Percentiles rank a stretch among this genome's conserved stretches.
Evolutionary conservation across 495 filamentous ascomycete species (phyloP).

Genomic region (Penicillium bovifimosum): DNA sequence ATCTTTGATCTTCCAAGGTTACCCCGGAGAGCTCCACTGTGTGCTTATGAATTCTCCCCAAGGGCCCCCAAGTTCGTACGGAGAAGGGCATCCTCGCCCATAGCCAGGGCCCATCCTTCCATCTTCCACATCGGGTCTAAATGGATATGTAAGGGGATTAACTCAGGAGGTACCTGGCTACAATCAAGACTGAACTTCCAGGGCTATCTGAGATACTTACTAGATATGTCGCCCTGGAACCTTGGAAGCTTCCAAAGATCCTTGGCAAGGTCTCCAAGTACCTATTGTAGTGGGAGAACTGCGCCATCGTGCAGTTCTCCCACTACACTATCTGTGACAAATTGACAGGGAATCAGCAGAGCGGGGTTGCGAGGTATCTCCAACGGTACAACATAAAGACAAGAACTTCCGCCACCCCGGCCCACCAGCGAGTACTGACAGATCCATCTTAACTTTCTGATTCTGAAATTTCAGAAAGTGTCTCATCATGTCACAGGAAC

Average conservation of each 20-base stretch:
- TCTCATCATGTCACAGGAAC: constrained; percentile 28
- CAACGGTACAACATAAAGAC: constrained; percentile 6
- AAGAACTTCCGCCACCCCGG: not conserved
- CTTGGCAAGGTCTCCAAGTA: not conserved
- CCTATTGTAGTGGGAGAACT: not conserved
- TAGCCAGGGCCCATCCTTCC: too few relatives aligned
- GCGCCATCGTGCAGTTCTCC: too few relatives aligned
- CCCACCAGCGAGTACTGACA: not conserved
- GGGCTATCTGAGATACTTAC: not conserved
- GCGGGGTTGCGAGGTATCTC: constrained; percentile 19
- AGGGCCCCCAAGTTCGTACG: too few relatives aligned
- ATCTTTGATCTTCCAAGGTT: too few relatives aligned
- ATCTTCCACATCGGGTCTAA: too few relatives aligned
- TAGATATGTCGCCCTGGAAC: not conserved
- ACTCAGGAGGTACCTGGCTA: not conserved
- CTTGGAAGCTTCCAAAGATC: not conserved
- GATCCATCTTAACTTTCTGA: too few relatives aligned
- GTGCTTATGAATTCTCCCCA: too few relatives aligned
- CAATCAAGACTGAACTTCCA: constrained; percentile 19
- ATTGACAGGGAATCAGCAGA: not conserved
- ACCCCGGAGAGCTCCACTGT: too few relatives aligned
- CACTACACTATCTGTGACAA: constrained; percentile 1
- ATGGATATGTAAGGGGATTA: too few relatives aligned
- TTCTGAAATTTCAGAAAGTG: not conserved
- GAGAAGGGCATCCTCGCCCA: too few relatives aligned